A percentile compares a stretch with the other conserved stretches of the same genome.
phyloP scores from a whole-genome alignment of 805 yeast species.

The Candida arabinofermentans region DNA sequence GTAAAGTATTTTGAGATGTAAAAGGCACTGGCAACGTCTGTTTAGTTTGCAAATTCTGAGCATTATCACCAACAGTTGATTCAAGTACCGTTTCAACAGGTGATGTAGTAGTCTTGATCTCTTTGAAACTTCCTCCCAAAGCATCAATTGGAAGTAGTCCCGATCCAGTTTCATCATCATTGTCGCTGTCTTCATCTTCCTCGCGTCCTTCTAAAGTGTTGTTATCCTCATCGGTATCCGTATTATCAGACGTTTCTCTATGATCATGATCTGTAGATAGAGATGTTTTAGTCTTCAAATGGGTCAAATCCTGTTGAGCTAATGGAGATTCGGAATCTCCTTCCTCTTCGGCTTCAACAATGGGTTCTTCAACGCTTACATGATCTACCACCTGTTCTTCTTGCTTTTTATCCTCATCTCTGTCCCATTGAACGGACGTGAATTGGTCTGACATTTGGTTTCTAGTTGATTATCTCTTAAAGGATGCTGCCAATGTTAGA shows the following conservation, averaged over 20 bases:
- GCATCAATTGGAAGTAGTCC: conserved; percentile 4
- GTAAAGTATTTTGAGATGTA: too few relatives aligned
- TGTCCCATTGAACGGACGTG: conserved; percentile 56
- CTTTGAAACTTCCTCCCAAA: not conserved
- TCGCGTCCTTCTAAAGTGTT: not conserved
- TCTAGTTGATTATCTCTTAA: too few relatives aligned
- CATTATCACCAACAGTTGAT: not conserved
- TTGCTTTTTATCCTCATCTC: conserved; percentile 31
- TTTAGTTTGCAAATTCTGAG: too few relatives aligned
- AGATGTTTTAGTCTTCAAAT: not conserved
- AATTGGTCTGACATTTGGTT: conserved; percentile 40
- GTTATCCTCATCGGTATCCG: not conserved
- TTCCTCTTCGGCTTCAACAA: conserved; percentile 8
- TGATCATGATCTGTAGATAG: not conserved
- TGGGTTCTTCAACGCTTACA: not conserved
- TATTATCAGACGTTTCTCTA: not conserved
- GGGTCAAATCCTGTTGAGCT: not conserved
- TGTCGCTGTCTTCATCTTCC: conserved; percentile 2
- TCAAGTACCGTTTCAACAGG: too few relatives aligned
- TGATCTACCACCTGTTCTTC: not conserved
- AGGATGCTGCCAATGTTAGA: too few relatives aligned
- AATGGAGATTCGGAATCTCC: conserved; percentile 1
- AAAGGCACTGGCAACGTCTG: too few relatives aligned
- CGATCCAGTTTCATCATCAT: conserved; percentile 3
- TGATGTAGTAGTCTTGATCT: not conserved